Base-by-base conservation (phyloP, 2,329 filamentous ascomycete genomes). In the Calonectria pseudoturangicola region DNA sequence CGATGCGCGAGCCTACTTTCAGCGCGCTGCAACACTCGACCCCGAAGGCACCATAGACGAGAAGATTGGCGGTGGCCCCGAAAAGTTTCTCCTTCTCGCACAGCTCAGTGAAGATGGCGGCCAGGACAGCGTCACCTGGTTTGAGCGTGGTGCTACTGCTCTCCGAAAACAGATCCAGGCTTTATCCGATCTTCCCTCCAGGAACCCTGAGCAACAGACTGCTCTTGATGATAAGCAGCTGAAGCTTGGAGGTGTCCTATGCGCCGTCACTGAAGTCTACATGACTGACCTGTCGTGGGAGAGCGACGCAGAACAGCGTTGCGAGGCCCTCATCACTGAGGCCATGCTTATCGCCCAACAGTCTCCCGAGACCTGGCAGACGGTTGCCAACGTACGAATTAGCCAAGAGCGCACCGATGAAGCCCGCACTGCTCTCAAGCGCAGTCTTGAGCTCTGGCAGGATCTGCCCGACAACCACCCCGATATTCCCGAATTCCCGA, bases 261-360 rank as follows among this genome's bases (percentile, higher is more conserved):
- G 97, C 84, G 95, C 94, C 33, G 95, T 98, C 73, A 93, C 95
- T 8, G 97, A 99, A 86, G 95, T 99, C 63, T 99, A 98, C 88
- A 99, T 99, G 97, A 99, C 97, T 13, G 97, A 99, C 86, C 86
- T 98, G 79, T 97, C 94, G 80, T 97, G 91, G 95, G 96, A 98
- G 85, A 92, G 92, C 66, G 95, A 98, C 81, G 97, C 96, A 6
- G 97, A 99, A 86, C 87, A 90, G 76, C 91, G 93, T 77, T 99
- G 97, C 87, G 96, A 99, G 85, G 87, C 91, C 6, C 91, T 98
- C 72, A 91, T 98, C 75, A 98, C 96, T 7, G 95, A 99, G 86
- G 97, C 97, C 30, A 92, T 97, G 70, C 87, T 98, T 79, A 91
- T 97, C 73, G 94, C 94, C 71, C 95, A 96, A 4, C 90, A 93